Conservation (phyloP, 768 basidiomycete species). For the Suillus subaureus region DNA sequence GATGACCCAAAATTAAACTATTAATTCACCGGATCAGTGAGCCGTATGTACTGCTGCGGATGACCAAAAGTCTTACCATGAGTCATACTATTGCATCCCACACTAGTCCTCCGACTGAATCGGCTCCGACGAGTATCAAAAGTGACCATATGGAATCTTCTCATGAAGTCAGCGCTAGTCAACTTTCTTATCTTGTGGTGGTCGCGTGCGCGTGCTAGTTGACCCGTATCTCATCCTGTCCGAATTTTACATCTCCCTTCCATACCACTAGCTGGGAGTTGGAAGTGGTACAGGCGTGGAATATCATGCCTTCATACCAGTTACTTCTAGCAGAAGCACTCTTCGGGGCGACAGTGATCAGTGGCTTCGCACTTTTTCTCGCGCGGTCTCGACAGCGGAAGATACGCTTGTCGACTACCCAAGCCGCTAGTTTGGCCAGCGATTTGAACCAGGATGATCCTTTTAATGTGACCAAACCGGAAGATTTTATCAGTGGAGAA, state of each 20-base stretch:
- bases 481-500: constrained; percentile 68
- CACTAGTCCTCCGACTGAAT: too few species aligned
- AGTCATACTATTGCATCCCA: too few species aligned
- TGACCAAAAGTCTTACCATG: too few species aligned
- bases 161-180: background rate
- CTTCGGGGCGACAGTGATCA: constrained; percentile 44
- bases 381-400: constrained; percentile 47
- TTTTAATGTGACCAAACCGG: constrained; percentile 72
- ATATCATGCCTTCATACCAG: constrained; percentile 61
- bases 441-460: constrained; percentile 47
- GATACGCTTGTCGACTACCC: constrained; percentile 48
- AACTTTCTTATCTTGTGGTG: background rate
- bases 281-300: background rate
- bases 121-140: too few species aligned
- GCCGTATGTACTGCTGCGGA: too few species aligned
- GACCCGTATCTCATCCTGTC: background rate
- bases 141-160: too few species aligned
- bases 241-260: background rate
- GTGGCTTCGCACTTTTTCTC: constrained; percentile 45
- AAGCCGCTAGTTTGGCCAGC: constrained; percentile 18
- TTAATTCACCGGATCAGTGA: too few species aligned
- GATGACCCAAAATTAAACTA: too few species aligned
- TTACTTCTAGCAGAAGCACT: constrained; percentile 54
- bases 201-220: background rate
- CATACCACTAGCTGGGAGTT: background rate